Evolutionary conservation across 805 yeast species (phyloP).

Genomic region (Yarrowia bubula): DNA sequence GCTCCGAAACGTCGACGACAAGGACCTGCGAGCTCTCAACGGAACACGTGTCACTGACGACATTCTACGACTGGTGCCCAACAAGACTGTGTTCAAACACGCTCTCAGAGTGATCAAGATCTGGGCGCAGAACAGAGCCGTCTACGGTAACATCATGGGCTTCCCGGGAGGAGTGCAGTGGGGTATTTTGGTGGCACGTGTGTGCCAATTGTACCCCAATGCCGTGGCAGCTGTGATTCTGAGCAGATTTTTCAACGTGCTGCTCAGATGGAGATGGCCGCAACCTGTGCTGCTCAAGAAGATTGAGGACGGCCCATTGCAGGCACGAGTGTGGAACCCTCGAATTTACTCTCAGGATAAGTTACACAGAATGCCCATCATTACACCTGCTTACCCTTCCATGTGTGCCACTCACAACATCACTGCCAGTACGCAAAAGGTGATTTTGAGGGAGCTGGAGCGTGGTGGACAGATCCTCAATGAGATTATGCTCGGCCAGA

Average conservation of each 20-base stretch:
- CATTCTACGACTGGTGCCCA: slow-evolving; percentile 84
- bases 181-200: slow-evolving; percentile 99
- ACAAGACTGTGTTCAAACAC: slow-evolving; percentile 86
- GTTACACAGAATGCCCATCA: slow-evolving; percentile 93
- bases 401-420: slow-evolving; percentile 99
- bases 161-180: slow-evolving; percentile 99
- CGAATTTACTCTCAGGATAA: slow-evolving; percentile 84
- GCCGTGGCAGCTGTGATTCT: slow-evolving; percentile 91
- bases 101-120: slow-evolving; percentile 89
- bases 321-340: slow-evolving; percentile 97
- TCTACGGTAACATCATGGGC: slow-evolving; percentile 92
- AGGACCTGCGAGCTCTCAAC: slow-evolving; percentile 82
- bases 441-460: slow-evolving; percentile 73
- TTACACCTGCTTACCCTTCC: slow-evolving; percentile 96
- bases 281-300: slow-evolving; percentile 91
- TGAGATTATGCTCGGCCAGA: slow-evolving; percentile 61
- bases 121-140: slow-evolving; percentile 95
- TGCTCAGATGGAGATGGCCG: slow-evolving; percentile 95
- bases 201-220: slow-evolving; percentile 94
- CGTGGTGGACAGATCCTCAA: slow-evolving; percentile 73
- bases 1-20: slow-evolving; percentile 83
- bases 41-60: slow-evolving; percentile 98
- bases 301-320: slow-evolving; percentile 96
- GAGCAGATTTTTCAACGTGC: slow-evolving; percentile 82
- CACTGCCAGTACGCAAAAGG: slow-evolving; percentile 78